These are phyloP conservation scores for Suhomyces terraborum DNA, from an alignment of 1,139 yeast species.

Conservation along the genomic window DNA sequence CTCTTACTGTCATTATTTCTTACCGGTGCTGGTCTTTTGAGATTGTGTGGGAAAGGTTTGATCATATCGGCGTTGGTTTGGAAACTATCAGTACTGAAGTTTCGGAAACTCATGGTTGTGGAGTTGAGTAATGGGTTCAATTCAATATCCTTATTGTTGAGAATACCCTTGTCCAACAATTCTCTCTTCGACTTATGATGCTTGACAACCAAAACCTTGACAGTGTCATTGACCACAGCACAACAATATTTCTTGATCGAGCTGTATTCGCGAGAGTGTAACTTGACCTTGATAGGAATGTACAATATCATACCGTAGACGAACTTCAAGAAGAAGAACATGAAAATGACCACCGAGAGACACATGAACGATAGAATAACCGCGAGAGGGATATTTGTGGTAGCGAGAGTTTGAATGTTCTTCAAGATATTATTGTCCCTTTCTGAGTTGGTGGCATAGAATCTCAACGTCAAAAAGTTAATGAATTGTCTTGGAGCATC, in stretches of 20 bases:
- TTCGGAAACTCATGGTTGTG: slow-evolving; percentile 12
- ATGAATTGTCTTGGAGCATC: slow-evolving; percentile 90
- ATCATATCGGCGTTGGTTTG: slow-evolving; percentile 2
- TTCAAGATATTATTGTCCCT: slow-evolving; percentile 46
- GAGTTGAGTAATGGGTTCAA: slow-evolving; percentile 30
- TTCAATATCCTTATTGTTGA: slow-evolving; percentile 27
- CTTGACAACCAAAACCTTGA: slow-evolving; percentile 51
- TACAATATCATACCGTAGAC: slow-evolving; percentile 57
- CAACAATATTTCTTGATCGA: slow-evolving; percentile 62
- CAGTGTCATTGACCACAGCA: slow-evolving; percentile 53
- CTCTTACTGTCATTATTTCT: slow-evolving; percentile 6
- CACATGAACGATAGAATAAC: slow-evolving; percentile 74
- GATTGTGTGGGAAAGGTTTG: slow-evolving; percentile 12
- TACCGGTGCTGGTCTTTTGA: slow-evolving; percentile 10
- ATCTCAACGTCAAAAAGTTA: slow-evolving; percentile 70
- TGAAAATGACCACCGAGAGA: slow-evolving; percentile 75
- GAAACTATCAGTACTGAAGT: slow-evolving; percentile 7
- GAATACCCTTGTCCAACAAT: slow-evolving; percentile 37
- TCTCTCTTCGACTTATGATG: slow-evolving; percentile 47
- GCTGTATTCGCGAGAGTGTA: slow-evolving; percentile 37
- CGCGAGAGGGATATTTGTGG: slow-evolving; percentile 63
- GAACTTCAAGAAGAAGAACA: slow-evolving; percentile 64
- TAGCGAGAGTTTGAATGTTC: slow-evolving; percentile 61
- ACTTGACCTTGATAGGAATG: slow-evolving; percentile 55
- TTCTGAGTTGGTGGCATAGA: slow-evolving; percentile 52